phyloP scores from a whole-genome alignment of 2,329 filamentous ascomycete species.

The Alternaria viburni region DNA sequence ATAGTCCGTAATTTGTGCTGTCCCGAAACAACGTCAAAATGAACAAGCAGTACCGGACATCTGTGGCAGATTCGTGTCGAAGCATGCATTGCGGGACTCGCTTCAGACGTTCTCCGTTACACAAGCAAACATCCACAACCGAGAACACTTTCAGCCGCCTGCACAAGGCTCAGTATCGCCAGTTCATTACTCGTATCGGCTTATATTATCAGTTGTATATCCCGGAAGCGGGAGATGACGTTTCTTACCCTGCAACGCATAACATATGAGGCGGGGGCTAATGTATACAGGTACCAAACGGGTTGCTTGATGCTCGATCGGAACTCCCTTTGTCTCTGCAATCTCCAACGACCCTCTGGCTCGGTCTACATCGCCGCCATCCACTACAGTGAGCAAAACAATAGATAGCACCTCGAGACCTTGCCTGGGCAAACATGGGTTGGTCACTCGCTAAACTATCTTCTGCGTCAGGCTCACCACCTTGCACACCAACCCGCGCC shows the following conservation, averaged over 20 bases:
- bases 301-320: not conserved
- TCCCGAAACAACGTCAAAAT: not conserved
- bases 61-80: not conserved
- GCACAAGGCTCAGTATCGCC: not conserved
- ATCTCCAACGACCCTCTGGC: not conserved
- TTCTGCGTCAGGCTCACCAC: not conserved
- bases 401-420: not conserved
- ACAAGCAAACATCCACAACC: not conserved
- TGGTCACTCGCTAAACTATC: not conserved
- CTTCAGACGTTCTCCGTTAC: not conserved
- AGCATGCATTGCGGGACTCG: not conserved
- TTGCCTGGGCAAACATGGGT: not conserved
- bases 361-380: not conserved
- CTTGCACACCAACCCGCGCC: not conserved
- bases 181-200: not conserved
- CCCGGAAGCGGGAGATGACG: slow-evolving; percentile 6
- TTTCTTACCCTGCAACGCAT: slow-evolving; percentile 5
- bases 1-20: not conserved
- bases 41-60: not conserved
- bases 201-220: not conserved
- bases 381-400: not conserved
- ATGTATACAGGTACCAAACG: not conserved
- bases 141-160: not conserved
- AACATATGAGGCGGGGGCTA: not conserved
- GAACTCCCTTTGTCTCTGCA: not conserved